Evolutionary conservation across 148 eudicot species (phyloP).

Genomic region (Diospyros lotus): DNA sequence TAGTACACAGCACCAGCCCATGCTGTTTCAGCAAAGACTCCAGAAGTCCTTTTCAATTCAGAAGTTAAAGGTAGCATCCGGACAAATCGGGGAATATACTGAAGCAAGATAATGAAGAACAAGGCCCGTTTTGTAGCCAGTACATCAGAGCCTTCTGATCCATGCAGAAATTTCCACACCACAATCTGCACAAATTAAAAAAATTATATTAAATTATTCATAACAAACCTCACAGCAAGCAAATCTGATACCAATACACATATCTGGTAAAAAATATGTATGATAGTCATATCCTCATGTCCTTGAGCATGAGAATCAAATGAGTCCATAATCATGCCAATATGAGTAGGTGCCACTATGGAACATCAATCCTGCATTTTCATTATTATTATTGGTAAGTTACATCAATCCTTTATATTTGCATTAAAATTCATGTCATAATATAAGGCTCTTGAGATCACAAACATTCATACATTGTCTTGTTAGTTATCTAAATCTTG

Average conservation of each 20-base stretch:
- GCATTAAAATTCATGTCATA: not conserved
- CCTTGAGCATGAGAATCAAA: too few species aligned
- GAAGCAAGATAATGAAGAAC: conserved; percentile 62
- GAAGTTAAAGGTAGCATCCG: conserved; percentile 77
- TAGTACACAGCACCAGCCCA: conserved; percentile 98
- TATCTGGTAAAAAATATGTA: too few species aligned
- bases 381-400: not conserved
- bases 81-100: conserved; percentile 72
- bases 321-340: too few species aligned
- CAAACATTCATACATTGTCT: not conserved
- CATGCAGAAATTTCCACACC: conserved; percentile 70
- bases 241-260: conserved; percentile 3
- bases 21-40: conserved; percentile 94
- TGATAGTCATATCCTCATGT: too few species aligned
- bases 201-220: not conserved
- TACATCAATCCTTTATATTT: not conserved
- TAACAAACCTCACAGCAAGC: not conserved
- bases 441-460: not conserved
- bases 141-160: conserved; percentile 70
- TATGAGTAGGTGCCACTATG: too few species aligned
- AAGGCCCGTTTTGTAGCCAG: conserved; percentile 73
- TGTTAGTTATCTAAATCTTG: not conserved
- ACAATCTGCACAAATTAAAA: conserved; percentile 57
- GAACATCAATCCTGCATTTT: too few species aligned
- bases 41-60: conserved; percentile 89